Evolutionary conservation across 169 alveolate species (phyloP).

Genomic region (Cryptosporidium ubiquitum): DNA sequence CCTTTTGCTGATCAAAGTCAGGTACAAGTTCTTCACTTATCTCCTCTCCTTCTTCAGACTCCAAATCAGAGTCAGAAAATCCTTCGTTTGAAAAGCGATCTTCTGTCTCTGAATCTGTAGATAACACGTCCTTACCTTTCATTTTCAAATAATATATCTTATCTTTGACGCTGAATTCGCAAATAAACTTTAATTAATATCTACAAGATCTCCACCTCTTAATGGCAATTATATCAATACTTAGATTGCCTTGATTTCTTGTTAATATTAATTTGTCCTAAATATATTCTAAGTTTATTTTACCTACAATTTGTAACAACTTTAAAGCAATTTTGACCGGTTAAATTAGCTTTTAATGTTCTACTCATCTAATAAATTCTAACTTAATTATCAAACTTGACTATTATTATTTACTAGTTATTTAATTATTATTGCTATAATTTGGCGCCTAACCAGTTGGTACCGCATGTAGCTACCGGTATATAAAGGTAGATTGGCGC

Average conservation of each 20-base stretch:
- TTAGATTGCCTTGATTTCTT: neutral
- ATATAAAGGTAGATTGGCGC: neutral
- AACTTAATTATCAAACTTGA: neutral
- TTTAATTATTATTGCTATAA: neutral
- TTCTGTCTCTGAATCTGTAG: slow-evolving; percentile 31
- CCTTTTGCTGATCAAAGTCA: slow-evolving; percentile 72
- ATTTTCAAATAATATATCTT: neutral
- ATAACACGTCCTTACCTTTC: slow-evolving; percentile 40
- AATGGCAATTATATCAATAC: neutral
- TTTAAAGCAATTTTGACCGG: neutral
- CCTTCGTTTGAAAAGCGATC: slow-evolving; percentile 10
- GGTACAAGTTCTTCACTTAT: slow-evolving; percentile 54
- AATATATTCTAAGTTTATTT: neutral
- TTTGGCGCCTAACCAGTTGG: slow-evolving; percentile 15
- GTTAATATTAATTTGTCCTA: neutral
- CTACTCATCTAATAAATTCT: neutral
- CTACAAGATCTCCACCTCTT: neutral
- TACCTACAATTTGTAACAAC: neutral
- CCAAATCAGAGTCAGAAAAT: slow-evolving; percentile 31
- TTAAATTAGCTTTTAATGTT: neutral
- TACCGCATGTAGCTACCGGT: slow-evolving; percentile 36
- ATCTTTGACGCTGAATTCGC: neutral
- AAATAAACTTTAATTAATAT: too few species aligned
- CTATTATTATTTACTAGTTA: neutral
- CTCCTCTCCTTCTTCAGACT: slow-evolving; percentile 73